Conservation (phyloP, 2,329 filamentous ascomycete genomes). For the Fusarium illudens region DNA sequence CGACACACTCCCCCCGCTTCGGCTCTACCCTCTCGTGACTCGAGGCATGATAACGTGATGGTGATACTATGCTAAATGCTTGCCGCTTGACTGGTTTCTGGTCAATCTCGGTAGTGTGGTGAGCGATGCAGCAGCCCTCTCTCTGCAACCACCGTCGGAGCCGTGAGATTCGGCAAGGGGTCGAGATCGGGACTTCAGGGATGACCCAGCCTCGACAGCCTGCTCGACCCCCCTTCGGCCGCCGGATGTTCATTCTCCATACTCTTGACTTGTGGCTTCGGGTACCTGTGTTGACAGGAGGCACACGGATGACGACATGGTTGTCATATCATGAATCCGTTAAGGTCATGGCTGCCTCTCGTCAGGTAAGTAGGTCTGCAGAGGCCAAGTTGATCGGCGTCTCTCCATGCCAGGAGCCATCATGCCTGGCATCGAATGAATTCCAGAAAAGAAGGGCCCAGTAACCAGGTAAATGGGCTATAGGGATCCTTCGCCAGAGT, state of each 20-base stretch:
- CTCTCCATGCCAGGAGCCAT: background rate
- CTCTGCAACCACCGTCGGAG: slow-evolving; percentile 1
- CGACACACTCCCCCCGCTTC: slow-evolving; percentile 20
- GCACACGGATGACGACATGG: slow-evolving; percentile 14
- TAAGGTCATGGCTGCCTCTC: background rate
- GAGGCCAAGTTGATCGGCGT: background rate
- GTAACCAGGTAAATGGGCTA: background rate
- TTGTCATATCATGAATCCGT: slow-evolving; percentile 3
- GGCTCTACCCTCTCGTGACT: slow-evolving; percentile 27
- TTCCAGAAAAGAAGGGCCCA: background rate
- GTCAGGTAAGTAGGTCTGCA: background rate
- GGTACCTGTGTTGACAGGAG: slow-evolving; percentile 25
- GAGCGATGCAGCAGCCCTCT: slow-evolving; percentile 1
- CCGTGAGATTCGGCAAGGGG: slow-evolving; percentile 30
- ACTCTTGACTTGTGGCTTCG: slow-evolving; percentile 10
- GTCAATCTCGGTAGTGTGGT: slow-evolving; percentile 24
- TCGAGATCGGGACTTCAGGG: slow-evolving; percentile 25
- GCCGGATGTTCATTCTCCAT: background rate
- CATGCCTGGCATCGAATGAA: background rate
- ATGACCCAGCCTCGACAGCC: slow-evolving; percentile 7
- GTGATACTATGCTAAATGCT: slow-evolving; percentile 18
- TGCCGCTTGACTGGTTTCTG: slow-evolving; percentile 5
- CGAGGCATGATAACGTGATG: slow-evolving; percentile 14
- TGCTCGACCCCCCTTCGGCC: background rate
- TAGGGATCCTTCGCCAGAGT: background rate